phyloP scores from a whole-genome alignment of 306 rosid genomes.

The Oemleria cerasiformis region DNA sequence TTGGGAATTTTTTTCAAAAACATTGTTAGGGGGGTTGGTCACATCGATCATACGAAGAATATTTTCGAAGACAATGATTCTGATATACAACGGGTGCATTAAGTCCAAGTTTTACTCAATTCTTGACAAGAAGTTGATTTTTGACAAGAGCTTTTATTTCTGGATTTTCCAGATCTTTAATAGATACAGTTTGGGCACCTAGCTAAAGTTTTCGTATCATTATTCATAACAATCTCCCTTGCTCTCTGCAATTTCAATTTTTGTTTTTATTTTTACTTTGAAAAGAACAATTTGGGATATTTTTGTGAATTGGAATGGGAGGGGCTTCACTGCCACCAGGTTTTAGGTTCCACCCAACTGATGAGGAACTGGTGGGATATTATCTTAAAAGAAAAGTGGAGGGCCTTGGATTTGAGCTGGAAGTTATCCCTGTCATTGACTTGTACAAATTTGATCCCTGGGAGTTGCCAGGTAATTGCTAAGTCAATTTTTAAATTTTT shows the following conservation, averaged over 20 bases:
- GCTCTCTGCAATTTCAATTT: not conserved
- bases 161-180: conserved; percentile 79
- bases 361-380: conserved; percentile 78
- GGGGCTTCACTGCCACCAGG: conserved; percentile 76
- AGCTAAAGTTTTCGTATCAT: conserved; percentile 11
- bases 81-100: conserved; percentile 43
- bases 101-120: conserved; percentile 50
- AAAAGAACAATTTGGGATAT: not conserved
- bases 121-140: conserved; percentile 43
- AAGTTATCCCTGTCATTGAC: conserved; percentile 81
- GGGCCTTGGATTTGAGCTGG: conserved; percentile 81
- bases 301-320: conserved; percentile 35
- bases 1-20: conserved; percentile 14
- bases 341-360: conserved; percentile 87
- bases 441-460: conserved; percentile 91
- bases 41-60: conserved; percentile 20
- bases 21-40: conserved; percentile 24
- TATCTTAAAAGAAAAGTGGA: conserved; percentile 78
- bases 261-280: no score
- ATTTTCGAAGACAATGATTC: conserved; percentile 63
- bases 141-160: conserved; percentile 65
- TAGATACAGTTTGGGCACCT: conserved; percentile 53
- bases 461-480: conserved; percentile 81
- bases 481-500: conserved; percentile 13
- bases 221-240: not conserved